These are phyloP conservation scores for Sphaerulina populicola DNA, from an alignment of 2,329 filamentous ascomycete genomes.

Conservation along the genomic window DNA sequence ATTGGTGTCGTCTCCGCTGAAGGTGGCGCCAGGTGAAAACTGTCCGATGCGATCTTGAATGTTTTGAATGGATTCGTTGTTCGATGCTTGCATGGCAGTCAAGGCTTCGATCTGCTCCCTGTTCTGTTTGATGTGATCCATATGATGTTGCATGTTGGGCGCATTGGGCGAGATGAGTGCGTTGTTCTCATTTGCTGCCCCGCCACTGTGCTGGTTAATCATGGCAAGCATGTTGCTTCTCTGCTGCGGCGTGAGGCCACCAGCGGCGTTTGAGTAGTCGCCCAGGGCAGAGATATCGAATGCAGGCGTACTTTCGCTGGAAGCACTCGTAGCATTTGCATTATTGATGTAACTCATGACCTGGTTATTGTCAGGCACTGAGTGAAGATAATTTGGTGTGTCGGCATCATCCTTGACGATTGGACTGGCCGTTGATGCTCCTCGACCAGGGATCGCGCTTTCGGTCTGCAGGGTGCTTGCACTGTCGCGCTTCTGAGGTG, in stretches of 20 bases:
- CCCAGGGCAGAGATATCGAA: slow-evolving; percentile 43
- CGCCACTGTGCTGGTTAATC: slow-evolving; percentile 40
- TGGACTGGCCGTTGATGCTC: slow-evolving; percentile 24
- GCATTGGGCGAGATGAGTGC: slow-evolving; percentile 50
- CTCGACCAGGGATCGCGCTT: slow-evolving; percentile 3
- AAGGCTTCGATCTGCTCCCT: slow-evolving; percentile 70
- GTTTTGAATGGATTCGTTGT: slow-evolving; percentile 41
- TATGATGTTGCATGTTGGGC: slow-evolving; percentile 45
- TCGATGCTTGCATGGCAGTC: slow-evolving; percentile 55
- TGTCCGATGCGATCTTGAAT: slow-evolving; percentile 48
- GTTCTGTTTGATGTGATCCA: slow-evolving; percentile 59
- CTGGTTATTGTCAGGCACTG: slow-evolving; percentile 38
- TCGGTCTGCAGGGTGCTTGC: slow-evolving; percentile 17
- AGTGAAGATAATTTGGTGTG: slow-evolving; percentile 32
- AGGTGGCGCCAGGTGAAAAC: slow-evolving; percentile 7
- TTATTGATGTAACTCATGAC: slow-evolving; percentile 46
- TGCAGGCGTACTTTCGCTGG: slow-evolving; percentile 33
- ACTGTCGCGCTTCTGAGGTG: slow-evolving; percentile 17
- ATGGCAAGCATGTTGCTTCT: slow-evolving; percentile 42
- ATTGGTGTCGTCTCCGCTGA: slow-evolving; percentile 6
- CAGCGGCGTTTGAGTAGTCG: slow-evolving; percentile 42
- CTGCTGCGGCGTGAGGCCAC: slow-evolving; percentile 42
- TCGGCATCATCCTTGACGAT: slow-evolving; percentile 36
- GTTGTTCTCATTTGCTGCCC: slow-evolving; percentile 42
- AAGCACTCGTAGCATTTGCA: slow-evolving; percentile 36